Percentiles rank a stretch among this genome's conserved stretches.
Conservation (phyloP, 2,329 filamentous ascomycete species). For the Helminthosporium solani region DNA sequence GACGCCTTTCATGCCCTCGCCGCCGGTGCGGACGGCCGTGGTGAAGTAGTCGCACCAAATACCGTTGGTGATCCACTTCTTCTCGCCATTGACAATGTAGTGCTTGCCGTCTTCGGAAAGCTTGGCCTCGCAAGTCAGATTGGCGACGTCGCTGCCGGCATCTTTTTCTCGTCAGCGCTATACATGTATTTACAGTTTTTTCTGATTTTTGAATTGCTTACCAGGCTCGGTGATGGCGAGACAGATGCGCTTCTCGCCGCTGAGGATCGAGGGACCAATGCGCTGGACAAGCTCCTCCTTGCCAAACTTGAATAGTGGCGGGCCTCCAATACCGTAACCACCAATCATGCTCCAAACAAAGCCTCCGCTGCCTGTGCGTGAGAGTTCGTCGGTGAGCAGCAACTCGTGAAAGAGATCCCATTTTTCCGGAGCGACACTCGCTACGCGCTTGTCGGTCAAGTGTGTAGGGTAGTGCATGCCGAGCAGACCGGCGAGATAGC, state of each 20-base stretch:
- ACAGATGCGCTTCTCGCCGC: slow-evolving; percentile 95
- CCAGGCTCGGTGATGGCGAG: slow-evolving; percentile 88
- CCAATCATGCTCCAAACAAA: slow-evolving; percentile 97
- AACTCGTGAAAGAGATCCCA: slow-evolving; percentile 99
- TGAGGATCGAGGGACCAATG: slow-evolving; percentile 83
- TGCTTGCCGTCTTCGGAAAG: slow-evolving; percentile 94
- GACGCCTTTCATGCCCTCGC: slow-evolving; percentile 87
- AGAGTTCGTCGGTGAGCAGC: slow-evolving; percentile 91
- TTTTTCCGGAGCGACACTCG: slow-evolving; percentile 78
- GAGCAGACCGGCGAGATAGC: slow-evolving; percentile 89
- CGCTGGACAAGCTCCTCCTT: slow-evolving; percentile 81
- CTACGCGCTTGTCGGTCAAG: slow-evolving; percentile 69
- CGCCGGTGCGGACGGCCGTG: slow-evolving; percentile 87
- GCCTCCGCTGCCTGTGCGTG: slow-evolving; percentile 82
- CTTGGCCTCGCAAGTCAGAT: slow-evolving; percentile 93
- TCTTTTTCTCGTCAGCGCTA: slow-evolving; percentile 54
- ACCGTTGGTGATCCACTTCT: slow-evolving; percentile 99
- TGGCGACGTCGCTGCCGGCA: slow-evolving; percentile 92
- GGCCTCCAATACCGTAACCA: slow-evolving; percentile 93
- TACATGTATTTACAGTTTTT: background rate
- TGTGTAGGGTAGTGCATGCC: slow-evolving; percentile 79
- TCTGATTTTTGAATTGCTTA: slow-evolving; percentile 15
- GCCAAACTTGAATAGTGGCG: slow-evolving; percentile 89
- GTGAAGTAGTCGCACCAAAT: slow-evolving; percentile 98
- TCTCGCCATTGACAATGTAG: slow-evolving; percentile 99